A percentile compares a stretch with the other conserved stretches of the same genome.
Evolutionary conservation across 495 filamentous ascomycete genomes (phyloP).

Genomic region (Xylaria cubensis): DNA sequence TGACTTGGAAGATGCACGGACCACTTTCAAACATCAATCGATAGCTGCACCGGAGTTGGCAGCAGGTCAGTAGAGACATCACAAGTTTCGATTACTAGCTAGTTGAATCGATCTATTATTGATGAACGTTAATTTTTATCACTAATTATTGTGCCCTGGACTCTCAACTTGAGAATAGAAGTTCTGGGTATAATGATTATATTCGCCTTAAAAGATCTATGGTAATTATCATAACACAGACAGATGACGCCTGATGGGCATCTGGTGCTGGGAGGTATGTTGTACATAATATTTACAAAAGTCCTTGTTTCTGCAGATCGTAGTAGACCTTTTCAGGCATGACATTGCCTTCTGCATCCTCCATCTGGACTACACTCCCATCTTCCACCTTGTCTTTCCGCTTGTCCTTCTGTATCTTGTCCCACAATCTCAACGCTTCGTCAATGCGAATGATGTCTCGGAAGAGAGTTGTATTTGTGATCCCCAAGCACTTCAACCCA

Average conservation of each 20-base stretch:
- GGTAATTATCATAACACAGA: not conserved
- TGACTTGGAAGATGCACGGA: not conserved
- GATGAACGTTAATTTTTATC: too few species aligned
- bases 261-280: too few species aligned
- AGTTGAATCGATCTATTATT: too few species aligned
- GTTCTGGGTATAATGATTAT: not conserved
- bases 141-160: too few species aligned
- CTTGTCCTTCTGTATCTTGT: conserved; percentile 87
- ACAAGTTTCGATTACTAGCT: too few species aligned
- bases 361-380: conserved; percentile 95
- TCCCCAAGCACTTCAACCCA: conserved; percentile 89
- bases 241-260: not conserved
- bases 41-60: not conserved
- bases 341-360: conserved; percentile 95
- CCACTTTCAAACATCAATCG: not conserved
- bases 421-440: conserved; percentile 87
- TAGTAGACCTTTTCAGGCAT: conserved; percentile 98
- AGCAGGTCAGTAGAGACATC: too few species aligned
- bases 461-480: conserved; percentile 91
- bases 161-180: too few species aligned
- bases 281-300: conserved; percentile 55
- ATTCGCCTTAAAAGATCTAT: not conserved
- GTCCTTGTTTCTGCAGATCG: conserved; percentile 77
- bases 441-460: conserved; percentile 92
- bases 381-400: conserved; percentile 75